Percentiles rank a stretch among this genome's conserved stretches.
Evolutionary conservation across 305 asterid species (phyloP).

Genomic region (Rubia balearica): DNA sequence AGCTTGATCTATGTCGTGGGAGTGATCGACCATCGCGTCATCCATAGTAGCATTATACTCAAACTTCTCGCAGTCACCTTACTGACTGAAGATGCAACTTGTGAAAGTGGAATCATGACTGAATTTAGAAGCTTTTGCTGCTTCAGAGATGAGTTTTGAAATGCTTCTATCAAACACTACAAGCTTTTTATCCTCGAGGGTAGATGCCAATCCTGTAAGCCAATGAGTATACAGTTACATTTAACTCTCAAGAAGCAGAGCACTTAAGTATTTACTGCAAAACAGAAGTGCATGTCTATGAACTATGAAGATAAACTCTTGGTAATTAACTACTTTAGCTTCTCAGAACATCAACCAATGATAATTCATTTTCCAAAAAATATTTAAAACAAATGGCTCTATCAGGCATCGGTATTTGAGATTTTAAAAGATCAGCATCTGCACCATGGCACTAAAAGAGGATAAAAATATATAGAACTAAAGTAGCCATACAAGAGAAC

Average conservation of each 20-base stretch:
- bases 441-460: neutral
- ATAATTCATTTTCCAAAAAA: neutral
- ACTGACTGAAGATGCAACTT: constrained; percentile 11
- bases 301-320: neutral
- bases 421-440: neutral
- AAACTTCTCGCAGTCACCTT: neutral
- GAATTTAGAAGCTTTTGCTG: constrained; percentile 25
- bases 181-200: constrained; percentile 44
- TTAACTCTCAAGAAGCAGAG: neutral
- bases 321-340: neutral
- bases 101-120: constrained; percentile 21
- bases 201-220: constrained; percentile 50
- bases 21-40: constrained; percentile 31
- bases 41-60: constrained; percentile 22
- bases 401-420: neutral
- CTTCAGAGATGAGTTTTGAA: constrained; percentile 31
- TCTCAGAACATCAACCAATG: neutral
- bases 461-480: neutral
- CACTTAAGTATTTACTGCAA: neutral
- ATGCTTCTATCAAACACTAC: constrained; percentile 32
- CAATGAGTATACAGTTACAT: constrained; percentile 9
- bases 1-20: constrained; percentile 16
- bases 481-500: constrained; percentile 11
- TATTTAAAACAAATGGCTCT: neutral
- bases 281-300: neutral